Conservation (phyloP, 306 rosid genomes). For the Trifolium pratense region DNA sequence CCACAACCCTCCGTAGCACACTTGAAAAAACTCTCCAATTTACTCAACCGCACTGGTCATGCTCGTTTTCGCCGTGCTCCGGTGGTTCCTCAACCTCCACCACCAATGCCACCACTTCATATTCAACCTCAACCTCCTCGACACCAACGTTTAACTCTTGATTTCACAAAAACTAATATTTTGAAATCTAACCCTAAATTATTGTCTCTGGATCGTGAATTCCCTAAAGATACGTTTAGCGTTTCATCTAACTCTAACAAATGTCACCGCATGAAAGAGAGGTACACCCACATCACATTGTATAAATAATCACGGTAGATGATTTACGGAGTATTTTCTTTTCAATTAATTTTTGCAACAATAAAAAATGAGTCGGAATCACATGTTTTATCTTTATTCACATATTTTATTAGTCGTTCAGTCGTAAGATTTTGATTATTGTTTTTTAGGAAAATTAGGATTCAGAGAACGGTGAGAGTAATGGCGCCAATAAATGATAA, state of each 20-base stretch:
- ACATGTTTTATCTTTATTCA: too few relatives aligned
- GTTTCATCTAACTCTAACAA: conserved; percentile 70
- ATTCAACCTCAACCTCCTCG: background rate
- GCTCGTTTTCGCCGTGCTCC: conserved; percentile 93
- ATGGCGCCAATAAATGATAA: conserved; percentile 83
- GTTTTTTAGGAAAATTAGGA: conserved; percentile 63
- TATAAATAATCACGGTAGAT: background rate
- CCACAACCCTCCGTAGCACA: conserved; percentile 53
- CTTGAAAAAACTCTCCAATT: conserved; percentile 65
- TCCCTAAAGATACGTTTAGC: conserved; percentile 68
- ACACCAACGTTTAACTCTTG: conserved; percentile 41
- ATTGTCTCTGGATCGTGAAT: conserved; percentile 49
- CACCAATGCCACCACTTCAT: background rate
- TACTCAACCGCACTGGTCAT: conserved; percentile 78
- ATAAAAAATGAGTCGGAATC: too few relatives aligned
- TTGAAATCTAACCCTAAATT: conserved; percentile 48
- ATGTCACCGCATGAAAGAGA: conserved; percentile 86
- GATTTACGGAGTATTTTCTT: too few relatives aligned
- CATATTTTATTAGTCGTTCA: too few relatives aligned
- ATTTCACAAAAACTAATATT: conserved; percentile 65
- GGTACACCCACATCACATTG: conserved; percentile 50
- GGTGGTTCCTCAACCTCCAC: background rate
- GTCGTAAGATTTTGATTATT: background rate
- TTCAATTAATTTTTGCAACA: background rate
- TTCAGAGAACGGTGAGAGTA: conserved; percentile 70